phyloP scores from a whole-genome alignment of 495 filamentous ascomycete genomes.

The Lasiosphaeria miniovina region DNA sequence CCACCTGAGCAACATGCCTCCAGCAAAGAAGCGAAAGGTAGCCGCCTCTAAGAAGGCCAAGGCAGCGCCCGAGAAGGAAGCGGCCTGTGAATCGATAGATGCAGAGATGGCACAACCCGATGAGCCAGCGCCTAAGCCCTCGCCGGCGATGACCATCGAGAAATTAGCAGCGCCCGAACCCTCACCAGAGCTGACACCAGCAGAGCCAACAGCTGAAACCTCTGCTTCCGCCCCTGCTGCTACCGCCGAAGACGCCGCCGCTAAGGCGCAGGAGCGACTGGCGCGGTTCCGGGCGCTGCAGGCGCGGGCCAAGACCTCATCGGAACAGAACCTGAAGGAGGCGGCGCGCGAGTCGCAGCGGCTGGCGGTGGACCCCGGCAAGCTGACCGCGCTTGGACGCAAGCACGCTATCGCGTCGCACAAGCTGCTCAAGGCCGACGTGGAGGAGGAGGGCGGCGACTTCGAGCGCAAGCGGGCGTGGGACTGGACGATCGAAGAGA shows the following conservation, averaged over 20 bases:
- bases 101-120: background rate
- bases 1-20: slow-evolving; percentile 32
- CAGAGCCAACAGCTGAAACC: slow-evolving; percentile 4
- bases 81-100: background rate
- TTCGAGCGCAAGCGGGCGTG: slow-evolving; percentile 97
- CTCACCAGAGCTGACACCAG: slow-evolving; percentile 9
- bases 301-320: slow-evolving; percentile 75
- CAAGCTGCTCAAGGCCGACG: slow-evolving; percentile 90
- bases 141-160: slow-evolving; percentile 2
- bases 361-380: slow-evolving; percentile 67
- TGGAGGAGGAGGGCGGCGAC: slow-evolving; percentile 78
- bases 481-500: slow-evolving; percentile 97
- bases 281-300: slow-evolving; percentile 82
- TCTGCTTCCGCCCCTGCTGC: slow-evolving; percentile 6
- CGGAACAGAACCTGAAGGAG: slow-evolving; percentile 77
- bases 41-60: slow-evolving; percentile 22
- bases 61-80: slow-evolving; percentile 16
- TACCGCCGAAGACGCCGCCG: slow-evolving; percentile 33
- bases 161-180: slow-evolving; percentile 2
- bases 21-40: slow-evolving; percentile 51
- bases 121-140: slow-evolving; percentile 8
- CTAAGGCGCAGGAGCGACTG: slow-evolving; percentile 55
- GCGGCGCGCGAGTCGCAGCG: slow-evolving; percentile 80
- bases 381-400: slow-evolving; percentile 68
- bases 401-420: slow-evolving; percentile 84